Evolutionary conservation across 2,329 filamentous ascomycete genomes (phyloP).

Genomic region (Talaromyces sp.): DNA sequence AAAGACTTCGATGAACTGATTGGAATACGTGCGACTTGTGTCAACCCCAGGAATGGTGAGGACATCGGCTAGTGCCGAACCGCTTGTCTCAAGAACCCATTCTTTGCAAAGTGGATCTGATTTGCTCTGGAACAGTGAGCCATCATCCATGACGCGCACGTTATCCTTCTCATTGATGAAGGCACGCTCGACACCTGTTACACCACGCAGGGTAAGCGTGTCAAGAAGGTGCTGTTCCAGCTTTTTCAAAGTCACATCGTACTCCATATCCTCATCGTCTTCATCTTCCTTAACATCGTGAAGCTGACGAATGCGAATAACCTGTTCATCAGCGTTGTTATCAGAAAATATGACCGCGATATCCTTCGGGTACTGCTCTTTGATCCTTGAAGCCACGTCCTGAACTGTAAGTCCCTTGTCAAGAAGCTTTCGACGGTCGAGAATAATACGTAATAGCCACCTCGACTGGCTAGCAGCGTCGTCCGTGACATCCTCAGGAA

Average conservation of each 20-base stretch:
- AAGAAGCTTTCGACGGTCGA: slow-evolving; percentile 89
- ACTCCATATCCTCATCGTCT: slow-evolving; percentile 69
- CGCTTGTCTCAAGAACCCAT: slow-evolving; percentile 94
- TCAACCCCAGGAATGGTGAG: slow-evolving; percentile 86
- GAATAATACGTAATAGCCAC: slow-evolving; percentile 89
- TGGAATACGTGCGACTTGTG: slow-evolving; percentile 78
- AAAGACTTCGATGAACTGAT: slow-evolving; percentile 91
- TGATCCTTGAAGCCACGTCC: slow-evolving; percentile 85
- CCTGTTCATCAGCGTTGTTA: slow-evolving; percentile 92
- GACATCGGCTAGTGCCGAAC: slow-evolving; percentile 79
- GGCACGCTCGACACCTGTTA: slow-evolving; percentile 79
- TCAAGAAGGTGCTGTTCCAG: slow-evolving; percentile 89
- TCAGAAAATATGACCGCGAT: slow-evolving; percentile 94
- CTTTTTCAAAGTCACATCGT: slow-evolving; percentile 89
- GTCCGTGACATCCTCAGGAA: slow-evolving; percentile 74
- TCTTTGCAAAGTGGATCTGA: slow-evolving; percentile 73
- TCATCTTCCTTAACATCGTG: slow-evolving; percentile 65
- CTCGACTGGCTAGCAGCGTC: slow-evolving; percentile 68
- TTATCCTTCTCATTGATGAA: slow-evolving; percentile 82
- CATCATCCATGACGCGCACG: slow-evolving; percentile 63
- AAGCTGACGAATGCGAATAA: slow-evolving; percentile 86
- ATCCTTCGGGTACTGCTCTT: slow-evolving; percentile 78
- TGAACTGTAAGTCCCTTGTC: slow-evolving; percentile 86
- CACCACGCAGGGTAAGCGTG: slow-evolving; percentile 83
- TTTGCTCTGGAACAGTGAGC: slow-evolving; percentile 69